These are phyloP conservation scores for Cyberlindnera mycetangii DNA, from an alignment of 805 yeast genomes.

Conservation along the genomic window DNA sequence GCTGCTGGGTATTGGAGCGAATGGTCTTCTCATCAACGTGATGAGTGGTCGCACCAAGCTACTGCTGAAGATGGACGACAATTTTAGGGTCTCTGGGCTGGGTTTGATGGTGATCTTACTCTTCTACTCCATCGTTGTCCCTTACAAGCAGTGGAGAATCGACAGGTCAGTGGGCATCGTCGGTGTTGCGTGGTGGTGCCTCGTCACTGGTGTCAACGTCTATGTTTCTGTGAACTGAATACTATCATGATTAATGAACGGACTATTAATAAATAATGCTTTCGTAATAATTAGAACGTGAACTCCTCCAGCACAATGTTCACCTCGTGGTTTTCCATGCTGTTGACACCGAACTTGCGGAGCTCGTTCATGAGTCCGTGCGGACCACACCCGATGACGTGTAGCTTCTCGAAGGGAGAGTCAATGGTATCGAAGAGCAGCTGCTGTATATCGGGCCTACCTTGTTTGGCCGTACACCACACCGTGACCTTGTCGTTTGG, in stretches of 20 bases:
- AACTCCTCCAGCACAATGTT: constrained; percentile 26
- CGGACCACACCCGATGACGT: constrained; percentile 29
- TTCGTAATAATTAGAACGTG: constrained; percentile 14
- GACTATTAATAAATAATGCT: not conserved
- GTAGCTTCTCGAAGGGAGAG: constrained; percentile 4
- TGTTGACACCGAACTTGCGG: constrained; percentile 23
- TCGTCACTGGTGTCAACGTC: constrained; percentile 24
- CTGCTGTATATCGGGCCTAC: constrained; percentile 21
- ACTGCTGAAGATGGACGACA: constrained; percentile 18
- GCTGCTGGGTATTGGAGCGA: constrained; percentile 76
- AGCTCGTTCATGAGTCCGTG: constrained; percentile 15
- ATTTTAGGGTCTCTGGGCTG: constrained; percentile 25
- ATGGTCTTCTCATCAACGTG: constrained; percentile 51
- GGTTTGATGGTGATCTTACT: constrained; percentile 22
- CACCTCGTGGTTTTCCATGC: constrained; percentile 8
- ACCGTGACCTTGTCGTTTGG: constrained; percentile 5
- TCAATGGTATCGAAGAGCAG: constrained; percentile 14
- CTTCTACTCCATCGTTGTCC: constrained; percentile 24
- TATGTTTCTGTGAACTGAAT: constrained; percentile 21
- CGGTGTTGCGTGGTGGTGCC: constrained; percentile 27
- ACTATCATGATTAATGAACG: not conserved
- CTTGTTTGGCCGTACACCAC: constrained; percentile 21
- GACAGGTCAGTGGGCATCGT: constrained; percentile 25
- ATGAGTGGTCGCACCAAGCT: constrained; percentile 5
- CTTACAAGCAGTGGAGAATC: constrained; percentile 25